A percentile compares a stretch with the other conserved stretches of the same genome.
These are phyloP conservation scores for Gryganskiella cystojenkinii DNA, from an alignment of 192 early-diverging fungal species.

Conservation along the genomic window DNA sequence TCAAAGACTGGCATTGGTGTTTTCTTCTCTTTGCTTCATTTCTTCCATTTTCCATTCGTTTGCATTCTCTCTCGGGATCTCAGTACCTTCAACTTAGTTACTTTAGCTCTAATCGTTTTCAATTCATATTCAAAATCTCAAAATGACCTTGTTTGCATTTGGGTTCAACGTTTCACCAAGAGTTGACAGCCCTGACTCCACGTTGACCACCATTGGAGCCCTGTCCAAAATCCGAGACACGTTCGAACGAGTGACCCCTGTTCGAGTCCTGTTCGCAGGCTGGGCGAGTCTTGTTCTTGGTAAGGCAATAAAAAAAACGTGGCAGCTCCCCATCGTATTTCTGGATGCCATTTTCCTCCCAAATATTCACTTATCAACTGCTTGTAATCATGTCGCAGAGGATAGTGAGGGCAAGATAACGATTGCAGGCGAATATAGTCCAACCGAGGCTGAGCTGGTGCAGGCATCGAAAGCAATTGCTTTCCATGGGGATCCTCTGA, in stretches of 20 bases:
- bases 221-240: background rate
- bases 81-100: background rate
- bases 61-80: background rate
- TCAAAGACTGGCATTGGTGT: no score
- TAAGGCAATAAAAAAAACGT: background rate
- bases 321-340: no score
- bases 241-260: background rate
- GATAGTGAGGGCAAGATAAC: background rate
- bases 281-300: constrained; percentile 17
- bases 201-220: background rate
- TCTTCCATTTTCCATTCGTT: background rate
- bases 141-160: constrained; percentile 6
- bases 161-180: constrained; percentile 8
- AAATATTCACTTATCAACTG: background rate
- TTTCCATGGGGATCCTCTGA: background rate
- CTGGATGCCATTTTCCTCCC: background rate
- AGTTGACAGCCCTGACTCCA: background rate
- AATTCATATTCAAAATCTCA: background rate
- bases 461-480: background rate
- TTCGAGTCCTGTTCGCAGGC: constrained; percentile 15
- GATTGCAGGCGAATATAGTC: background rate
- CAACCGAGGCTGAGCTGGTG: background rate
- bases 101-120: background rate
- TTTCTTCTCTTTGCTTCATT: no score
- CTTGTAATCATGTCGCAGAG: background rate